Evolutionary conservation across 192 early-diverging fungal genomes (phyloP).

Genomic region (Fimicolochytrium jonesii): DNA sequence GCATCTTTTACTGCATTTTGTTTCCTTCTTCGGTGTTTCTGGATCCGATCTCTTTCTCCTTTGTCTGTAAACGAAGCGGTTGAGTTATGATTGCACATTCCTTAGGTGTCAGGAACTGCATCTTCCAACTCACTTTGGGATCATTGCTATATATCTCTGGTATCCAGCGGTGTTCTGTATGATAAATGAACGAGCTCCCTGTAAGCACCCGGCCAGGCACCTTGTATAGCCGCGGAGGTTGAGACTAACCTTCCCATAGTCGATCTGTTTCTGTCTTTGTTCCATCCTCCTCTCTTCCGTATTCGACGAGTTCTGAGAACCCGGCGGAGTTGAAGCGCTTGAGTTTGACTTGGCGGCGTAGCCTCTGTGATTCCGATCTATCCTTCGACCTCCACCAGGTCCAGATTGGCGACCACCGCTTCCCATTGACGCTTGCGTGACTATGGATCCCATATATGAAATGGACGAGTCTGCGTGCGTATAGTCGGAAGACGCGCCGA

Average conservation of each 20-base stretch:
- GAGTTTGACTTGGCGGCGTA: neutral
- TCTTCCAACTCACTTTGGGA: slow-evolving; percentile 29
- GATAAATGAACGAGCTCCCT: too few relatives aligned
- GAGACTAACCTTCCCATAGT: slow-evolving; percentile 42
- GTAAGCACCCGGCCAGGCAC: neutral
- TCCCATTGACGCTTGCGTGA: slow-evolving; percentile 33
- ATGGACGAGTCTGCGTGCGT: slow-evolving; percentile 10
- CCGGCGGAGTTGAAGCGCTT: neutral
- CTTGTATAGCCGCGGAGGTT: neutral
- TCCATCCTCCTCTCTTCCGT: slow-evolving; percentile 38
- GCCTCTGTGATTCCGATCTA: neutral
- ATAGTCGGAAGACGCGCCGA: neutral
- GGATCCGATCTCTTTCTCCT: slow-evolving; percentile 36
- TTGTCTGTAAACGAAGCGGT: slow-evolving; percentile 17
- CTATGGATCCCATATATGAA: slow-evolving; percentile 34
- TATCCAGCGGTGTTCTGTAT: slow-evolving; percentile 52
- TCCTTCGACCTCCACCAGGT: neutral
- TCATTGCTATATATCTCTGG: slow-evolving; percentile 29
- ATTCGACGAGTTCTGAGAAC: neutral
- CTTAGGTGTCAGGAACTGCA: neutral
- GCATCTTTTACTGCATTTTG: slow-evolving; percentile 43
- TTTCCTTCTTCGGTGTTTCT: slow-evolving; percentile 46
- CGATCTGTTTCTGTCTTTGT: slow-evolving; percentile 58
- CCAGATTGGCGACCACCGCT: neutral
- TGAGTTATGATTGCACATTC: neutral